Evolutionary conservation across 202 grass and related monocot genomes (phyloP).

Genomic region (Hordeum pubiflorum): DNA sequence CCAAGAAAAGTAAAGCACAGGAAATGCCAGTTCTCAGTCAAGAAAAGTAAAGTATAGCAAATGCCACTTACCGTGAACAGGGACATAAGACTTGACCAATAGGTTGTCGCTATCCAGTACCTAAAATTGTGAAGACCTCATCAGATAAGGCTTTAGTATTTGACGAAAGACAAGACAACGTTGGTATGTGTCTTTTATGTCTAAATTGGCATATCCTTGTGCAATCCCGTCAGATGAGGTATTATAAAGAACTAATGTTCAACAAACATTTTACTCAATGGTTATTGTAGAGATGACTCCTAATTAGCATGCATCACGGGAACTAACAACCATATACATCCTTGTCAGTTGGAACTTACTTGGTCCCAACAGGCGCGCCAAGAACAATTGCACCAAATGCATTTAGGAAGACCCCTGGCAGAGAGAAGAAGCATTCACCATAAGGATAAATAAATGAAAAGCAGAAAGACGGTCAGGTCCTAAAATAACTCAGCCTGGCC

Average conservation of each 20-base stretch:
- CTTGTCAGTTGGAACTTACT: conserved; percentile 37
- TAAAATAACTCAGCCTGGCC: neutral
- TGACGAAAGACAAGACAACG: neutral
- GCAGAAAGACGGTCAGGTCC: neutral
- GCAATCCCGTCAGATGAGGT: neutral
- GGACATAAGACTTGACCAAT: conserved; percentile 88
- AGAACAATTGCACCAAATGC: conserved; percentile 90
- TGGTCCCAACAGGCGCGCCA: conserved; percentile 69
- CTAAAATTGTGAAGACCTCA: conserved; percentile 24
- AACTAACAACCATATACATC: neutral
- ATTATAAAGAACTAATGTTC: neutral
- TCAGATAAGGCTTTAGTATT: neutral
- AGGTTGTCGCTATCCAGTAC: conserved; percentile 55
- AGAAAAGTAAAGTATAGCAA: neutral
- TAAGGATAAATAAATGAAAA: conserved; percentile 7
- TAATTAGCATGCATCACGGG: neutral
- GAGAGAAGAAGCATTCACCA: neutral
- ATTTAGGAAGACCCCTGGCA: conserved; percentile 80
- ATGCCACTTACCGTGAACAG: conserved; percentile 67
- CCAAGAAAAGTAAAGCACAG: neutral
- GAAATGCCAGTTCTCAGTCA: neutral
- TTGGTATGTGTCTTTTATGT: neutral
- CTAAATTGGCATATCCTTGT: neutral
- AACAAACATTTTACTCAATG: neutral
- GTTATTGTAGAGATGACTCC: neutral